Conservation (phyloP, 1,284 basidiomycete genomes). For the Cerrena zonata region DNA sequence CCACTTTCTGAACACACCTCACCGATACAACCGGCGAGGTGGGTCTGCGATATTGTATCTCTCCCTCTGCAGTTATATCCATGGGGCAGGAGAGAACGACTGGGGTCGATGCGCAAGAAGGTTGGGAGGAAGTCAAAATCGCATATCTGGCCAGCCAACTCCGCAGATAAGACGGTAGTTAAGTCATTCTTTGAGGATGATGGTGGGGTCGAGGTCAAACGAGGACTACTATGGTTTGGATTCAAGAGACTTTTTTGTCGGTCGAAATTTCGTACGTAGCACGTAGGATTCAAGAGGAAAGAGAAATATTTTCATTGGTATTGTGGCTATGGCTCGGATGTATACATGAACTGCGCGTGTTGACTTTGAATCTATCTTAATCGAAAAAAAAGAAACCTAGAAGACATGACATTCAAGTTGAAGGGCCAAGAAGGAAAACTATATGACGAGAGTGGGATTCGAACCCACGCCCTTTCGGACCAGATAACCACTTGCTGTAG, state of each 20-base stretch:
- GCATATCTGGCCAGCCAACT: not conserved
- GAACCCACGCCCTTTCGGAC: conserved; percentile 38
- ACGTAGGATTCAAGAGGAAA: not conserved
- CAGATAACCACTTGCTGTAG: conserved; percentile 21
- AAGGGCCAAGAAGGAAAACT: no score
- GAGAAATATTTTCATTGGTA: not conserved
- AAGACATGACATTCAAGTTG: no score
- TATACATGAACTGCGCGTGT: not conserved
- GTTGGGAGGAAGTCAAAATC: not conserved
- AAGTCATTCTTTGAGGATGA: not conserved
- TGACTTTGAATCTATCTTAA: not conserved
- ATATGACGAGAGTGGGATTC: conserved; percentile 37
- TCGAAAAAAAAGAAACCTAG: no score
- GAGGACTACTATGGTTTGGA: not conserved
- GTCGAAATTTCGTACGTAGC: not conserved
- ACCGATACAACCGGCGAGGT: not conserved
- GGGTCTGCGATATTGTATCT: not conserved
- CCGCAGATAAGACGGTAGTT: not conserved
- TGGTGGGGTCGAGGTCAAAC: not conserved
- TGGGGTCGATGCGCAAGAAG: not conserved
- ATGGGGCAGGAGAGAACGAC: not conserved
- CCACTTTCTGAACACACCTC: not conserved
- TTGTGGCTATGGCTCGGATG: not conserved
- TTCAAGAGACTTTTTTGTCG: not conserved
- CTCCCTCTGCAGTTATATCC: not conserved